A percentile compares a stretch with the other conserved stretches of the same genome.
Evolutionary conservation across 331 rosid genomes (phyloP).

Genomic region (Acacia pycnantha): DNA sequence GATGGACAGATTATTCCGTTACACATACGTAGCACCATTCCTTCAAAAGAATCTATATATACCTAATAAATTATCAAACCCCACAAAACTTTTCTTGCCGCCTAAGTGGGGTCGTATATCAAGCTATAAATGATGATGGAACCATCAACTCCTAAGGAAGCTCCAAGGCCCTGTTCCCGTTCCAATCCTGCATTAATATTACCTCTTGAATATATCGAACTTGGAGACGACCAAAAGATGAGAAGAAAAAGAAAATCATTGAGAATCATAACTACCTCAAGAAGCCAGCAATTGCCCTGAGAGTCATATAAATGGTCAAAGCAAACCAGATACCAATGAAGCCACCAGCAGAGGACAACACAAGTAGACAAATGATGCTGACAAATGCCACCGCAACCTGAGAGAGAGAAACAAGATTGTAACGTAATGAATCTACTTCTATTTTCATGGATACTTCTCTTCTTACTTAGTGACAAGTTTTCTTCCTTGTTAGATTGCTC

Average conservation of each 20-base stretch:
- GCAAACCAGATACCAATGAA: conserved; percentile 67
- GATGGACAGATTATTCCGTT: conserved; percentile 23
- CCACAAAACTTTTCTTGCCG: conserved; percentile 2
- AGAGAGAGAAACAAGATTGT: conserved; percentile 5
- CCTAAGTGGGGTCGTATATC: conserved; percentile 16
- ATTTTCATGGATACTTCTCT: not conserved
- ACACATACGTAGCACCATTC: conserved; percentile 20
- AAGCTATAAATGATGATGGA: conserved; percentile 1
- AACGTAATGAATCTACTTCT: not conserved
- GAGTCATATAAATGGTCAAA: conserved; percentile 54
- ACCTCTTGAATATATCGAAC: conserved; percentile 21
- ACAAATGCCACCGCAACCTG: conserved; percentile 54
- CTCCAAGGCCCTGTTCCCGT: conserved; percentile 88
- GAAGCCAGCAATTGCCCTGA: conserved; percentile 60
- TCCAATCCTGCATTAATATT: conserved; percentile 65
- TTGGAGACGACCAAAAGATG: not conserved
- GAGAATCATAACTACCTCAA: conserved; percentile 36
- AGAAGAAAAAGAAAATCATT: not conserved
- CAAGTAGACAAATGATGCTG: conserved; percentile 50
- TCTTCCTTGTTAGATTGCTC: not conserved
- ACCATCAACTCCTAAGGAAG: conserved; percentile 48
- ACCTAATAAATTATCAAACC: not conserved
- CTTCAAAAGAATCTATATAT: conserved; percentile 1
- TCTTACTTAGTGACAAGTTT: not conserved
- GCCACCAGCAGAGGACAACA: conserved; percentile 49